Percentiles rank a stretch among this genome's conserved stretches.
Conservation (phyloP, 345 rosid genomes). For the Ricinus communis region DNA sequence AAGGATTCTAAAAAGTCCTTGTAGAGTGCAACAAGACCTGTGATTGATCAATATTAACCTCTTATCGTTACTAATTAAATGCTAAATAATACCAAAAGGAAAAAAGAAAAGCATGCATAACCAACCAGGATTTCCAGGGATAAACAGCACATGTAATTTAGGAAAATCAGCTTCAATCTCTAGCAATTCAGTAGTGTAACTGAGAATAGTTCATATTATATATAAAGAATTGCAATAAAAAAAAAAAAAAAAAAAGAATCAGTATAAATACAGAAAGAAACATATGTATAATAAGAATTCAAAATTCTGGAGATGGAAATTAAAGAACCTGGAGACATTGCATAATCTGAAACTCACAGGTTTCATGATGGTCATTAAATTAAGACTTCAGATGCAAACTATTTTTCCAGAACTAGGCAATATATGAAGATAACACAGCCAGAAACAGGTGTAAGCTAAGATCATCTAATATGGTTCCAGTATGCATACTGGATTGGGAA, state of each 20-base stretch:
- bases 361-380: background rate
- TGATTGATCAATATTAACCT: background rate
- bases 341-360: slow-evolving; percentile 49
- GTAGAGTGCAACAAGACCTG: slow-evolving; percentile 71
- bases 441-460: background rate
- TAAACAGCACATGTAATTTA: slow-evolving; percentile 51
- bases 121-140: slow-evolving; percentile 52
- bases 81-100: background rate
- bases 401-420: no score
- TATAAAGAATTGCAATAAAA: background rate
- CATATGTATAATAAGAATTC: no score
- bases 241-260: background rate
- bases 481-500: no score
- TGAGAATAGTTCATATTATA: slow-evolving; percentile 31
- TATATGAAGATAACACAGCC: no score
- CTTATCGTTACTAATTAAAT: no score
- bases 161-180: slow-evolving; percentile 67
- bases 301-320: background rate
- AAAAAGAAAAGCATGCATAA: background rate
- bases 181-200: slow-evolving; percentile 63
- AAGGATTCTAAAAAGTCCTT: slow-evolving; percentile 75
- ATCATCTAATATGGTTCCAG: no score
- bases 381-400: no score
- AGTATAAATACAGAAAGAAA: background rate
- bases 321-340: slow-evolving; percentile 57